These are phyloP conservation scores for Cinnamomum chago DNA, from an alignment of 164 flowering plant genomes.

Conservation along the genomic window DNA sequence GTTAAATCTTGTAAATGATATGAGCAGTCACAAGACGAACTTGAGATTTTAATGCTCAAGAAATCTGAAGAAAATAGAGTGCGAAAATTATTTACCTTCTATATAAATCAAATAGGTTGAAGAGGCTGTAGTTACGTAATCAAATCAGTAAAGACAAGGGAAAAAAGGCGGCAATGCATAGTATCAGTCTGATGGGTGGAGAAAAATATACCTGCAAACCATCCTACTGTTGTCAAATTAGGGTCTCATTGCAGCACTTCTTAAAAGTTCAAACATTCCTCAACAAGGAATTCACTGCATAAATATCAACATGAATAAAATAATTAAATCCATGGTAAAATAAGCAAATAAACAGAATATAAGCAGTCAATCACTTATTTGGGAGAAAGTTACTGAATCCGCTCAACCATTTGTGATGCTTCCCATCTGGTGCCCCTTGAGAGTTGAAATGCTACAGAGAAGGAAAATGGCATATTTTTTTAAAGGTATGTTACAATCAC, in stretches of 20 bases:
- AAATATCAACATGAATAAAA: background rate
- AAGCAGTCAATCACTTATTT: background rate
- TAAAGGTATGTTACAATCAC: too few relatives aligned
- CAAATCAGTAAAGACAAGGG: background rate
- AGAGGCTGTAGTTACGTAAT: background rate
- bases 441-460: constrained; percentile 60
- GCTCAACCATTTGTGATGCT: constrained; percentile 67
- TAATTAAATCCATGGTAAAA: background rate
- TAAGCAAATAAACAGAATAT: background rate
- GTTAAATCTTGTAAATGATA: background rate
- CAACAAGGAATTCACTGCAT: constrained; percentile 75
- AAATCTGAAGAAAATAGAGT: background rate
- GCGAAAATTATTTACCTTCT: background rate
- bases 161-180: background rate
- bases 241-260: constrained; percentile 69
- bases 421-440: constrained; percentile 80
- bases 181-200: background rate
- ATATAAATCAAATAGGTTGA: background rate
- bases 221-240: constrained; percentile 29
- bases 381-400: constrained; percentile 55
- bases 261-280: constrained; percentile 72
- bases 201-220: background rate
- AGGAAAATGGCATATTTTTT: too few relatives aligned
- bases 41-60: background rate
- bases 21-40: too few relatives aligned